Conservation (phyloP, 2,329 filamentous ascomycete genomes). For the Verruconis gallopava region DNA sequence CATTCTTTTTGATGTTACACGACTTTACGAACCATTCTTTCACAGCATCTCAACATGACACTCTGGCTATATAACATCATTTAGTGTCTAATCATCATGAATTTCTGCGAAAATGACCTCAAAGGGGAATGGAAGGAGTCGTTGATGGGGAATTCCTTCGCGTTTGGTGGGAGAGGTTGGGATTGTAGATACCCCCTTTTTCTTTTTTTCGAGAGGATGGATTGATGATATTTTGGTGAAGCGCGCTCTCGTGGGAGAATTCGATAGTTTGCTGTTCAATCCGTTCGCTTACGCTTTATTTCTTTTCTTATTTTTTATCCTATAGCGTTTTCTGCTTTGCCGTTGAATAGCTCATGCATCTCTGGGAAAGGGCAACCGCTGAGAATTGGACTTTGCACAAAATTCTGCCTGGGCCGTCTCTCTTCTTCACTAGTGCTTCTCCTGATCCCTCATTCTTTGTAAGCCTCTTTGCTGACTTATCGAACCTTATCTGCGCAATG, state of each 20-base stretch:
- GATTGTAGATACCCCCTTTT: constrained; percentile 6
- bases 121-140: neutral
- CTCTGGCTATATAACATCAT: neutral
- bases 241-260: too few species aligned
- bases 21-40: too few species aligned
- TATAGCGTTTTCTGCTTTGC: too few species aligned
- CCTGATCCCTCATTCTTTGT: too few species aligned
- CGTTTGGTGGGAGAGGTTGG: neutral
- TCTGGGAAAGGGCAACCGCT: neutral
- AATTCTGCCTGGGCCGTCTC: too few species aligned
- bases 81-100: constrained; percentile 2
- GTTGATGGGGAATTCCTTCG: neutral
- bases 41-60: neutral
- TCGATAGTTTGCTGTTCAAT: too few species aligned
- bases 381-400: neutral
- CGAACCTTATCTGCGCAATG: too few species aligned
- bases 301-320: neutral
- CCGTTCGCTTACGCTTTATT: neutral
- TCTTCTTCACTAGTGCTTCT: too few species aligned
- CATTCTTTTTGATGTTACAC: neutral
- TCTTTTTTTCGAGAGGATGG: neutral
- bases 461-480: too few species aligned
- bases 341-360: neutral
- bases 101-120: neutral
- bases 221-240: neutral